These are phyloP conservation scores for Triticum turgidum DNA, from an alignment of 176 grass and related monocot genomes.

Conservation along the genomic window DNA sequence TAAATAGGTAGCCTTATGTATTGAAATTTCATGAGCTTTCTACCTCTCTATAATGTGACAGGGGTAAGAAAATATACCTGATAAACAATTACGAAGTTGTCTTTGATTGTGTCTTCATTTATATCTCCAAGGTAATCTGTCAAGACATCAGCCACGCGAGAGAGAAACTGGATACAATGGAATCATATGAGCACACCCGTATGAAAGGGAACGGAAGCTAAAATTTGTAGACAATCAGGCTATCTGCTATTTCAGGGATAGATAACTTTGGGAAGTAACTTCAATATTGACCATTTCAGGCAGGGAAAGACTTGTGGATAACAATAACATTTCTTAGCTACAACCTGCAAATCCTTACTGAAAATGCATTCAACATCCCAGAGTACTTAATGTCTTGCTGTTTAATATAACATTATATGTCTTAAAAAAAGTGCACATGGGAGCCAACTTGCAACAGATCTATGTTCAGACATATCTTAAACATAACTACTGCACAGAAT, in stretches of 20 bases:
- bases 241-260: not conserved
- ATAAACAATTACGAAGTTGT: slow-evolving; percentile 97
- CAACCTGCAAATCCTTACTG: not conserved
- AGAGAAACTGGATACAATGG: slow-evolving; percentile 63
- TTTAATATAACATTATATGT: not conserved
- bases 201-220: not conserved
- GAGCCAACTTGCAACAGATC: not conserved
- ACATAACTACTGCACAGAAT: not conserved
- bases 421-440: not conserved
- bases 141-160: slow-evolving; percentile 77
- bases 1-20: not conserved
- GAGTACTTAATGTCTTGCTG: not conserved
- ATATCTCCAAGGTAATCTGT: slow-evolving; percentile 79
- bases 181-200: slow-evolving; percentile 21
- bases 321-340: not conserved
- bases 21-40: not conserved
- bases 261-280: not conserved
- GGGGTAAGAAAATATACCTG: slow-evolving; percentile 46
- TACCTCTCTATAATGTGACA: not conserved
- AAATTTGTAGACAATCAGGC: not conserved
- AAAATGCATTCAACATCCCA: not conserved
- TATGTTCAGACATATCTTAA: not conserved
- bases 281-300: not conserved
- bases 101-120: slow-evolving; percentile 90
- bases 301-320: not conserved